These are phyloP conservation scores for Hericium alpestre DNA, from an alignment of 768 basidiomycete genomes.

Conservation along the genomic window DNA sequence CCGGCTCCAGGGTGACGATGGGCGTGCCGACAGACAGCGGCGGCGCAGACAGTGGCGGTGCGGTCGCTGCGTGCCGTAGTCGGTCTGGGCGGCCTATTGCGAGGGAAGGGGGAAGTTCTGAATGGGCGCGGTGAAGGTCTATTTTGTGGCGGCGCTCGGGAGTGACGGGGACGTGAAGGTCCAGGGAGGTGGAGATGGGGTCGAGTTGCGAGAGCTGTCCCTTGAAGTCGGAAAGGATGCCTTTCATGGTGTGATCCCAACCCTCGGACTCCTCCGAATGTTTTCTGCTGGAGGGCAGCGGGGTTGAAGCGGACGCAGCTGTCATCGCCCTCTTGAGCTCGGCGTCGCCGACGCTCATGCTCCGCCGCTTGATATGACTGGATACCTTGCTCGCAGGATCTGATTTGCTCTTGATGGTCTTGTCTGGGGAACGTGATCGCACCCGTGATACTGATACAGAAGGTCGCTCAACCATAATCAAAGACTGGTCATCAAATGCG, in stretches of 20 bases:
- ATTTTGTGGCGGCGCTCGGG: slow-evolving; percentile 23
- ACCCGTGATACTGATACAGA: slow-evolving; percentile 13
- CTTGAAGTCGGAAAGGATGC: slow-evolving; percentile 63
- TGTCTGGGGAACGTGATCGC: slow-evolving; percentile 18
- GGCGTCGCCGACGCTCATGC: slow-evolving; percentile 23
- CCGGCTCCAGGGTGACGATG: slow-evolving; percentile 8
- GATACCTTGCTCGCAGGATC: not conserved
- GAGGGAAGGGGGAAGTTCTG: slow-evolving; percentile 15
- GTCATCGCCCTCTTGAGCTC: slow-evolving; percentile 29
- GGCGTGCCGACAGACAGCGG: not conserved
- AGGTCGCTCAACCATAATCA: slow-evolving; percentile 45
- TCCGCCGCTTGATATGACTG: slow-evolving; percentile 16
- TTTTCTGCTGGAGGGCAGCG: slow-evolving; percentile 29
- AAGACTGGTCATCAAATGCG: slow-evolving; percentile 38
- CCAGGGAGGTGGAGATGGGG: slow-evolving; percentile 42
- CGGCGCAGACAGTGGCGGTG: slow-evolving; percentile 2
- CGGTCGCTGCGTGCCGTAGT: not conserved
- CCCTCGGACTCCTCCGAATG: slow-evolving; percentile 20
- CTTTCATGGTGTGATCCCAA: slow-evolving; percentile 43
- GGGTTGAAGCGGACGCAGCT: slow-evolving; percentile 26
- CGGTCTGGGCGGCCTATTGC: not conserved
- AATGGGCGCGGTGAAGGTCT: slow-evolving; percentile 6
- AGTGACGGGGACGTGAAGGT: slow-evolving; percentile 56
- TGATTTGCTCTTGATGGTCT: slow-evolving; percentile 12
- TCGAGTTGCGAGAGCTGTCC: slow-evolving; percentile 58